phyloP scores from a whole-genome alignment of 176 grass and related monocot species.

The Triticum timopheevii region DNA sequence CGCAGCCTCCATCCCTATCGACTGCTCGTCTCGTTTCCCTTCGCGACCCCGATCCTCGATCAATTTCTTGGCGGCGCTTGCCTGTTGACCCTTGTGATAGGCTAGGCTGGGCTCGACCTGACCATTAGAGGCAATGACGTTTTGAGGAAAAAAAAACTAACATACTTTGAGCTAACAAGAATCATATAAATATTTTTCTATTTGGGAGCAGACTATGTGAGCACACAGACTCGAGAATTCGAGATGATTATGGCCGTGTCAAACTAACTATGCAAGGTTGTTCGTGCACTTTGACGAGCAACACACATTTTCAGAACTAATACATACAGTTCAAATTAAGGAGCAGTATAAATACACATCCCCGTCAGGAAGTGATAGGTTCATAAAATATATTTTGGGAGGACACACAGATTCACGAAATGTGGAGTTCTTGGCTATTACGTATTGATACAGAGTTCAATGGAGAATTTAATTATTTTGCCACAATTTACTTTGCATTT shows the following conservation, averaged over 20 bases:
- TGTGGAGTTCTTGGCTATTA: neutral
- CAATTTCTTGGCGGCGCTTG: neutral
- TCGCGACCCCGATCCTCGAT: neutral
- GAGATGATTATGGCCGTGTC: slow-evolving; percentile 2
- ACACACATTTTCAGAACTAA: neutral
- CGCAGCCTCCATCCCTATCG: slow-evolving; percentile 33
- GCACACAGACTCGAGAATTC: neutral
- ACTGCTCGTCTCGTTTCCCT: neutral
- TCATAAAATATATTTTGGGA: neutral
- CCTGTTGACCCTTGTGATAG: too few species aligned
- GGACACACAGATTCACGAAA: neutral
- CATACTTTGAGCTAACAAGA: too few species aligned
- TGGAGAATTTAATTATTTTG: too few species aligned
- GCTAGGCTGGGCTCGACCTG: too few species aligned
- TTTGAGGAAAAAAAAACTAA: too few species aligned
- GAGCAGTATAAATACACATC: neutral
- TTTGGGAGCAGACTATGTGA: too few species aligned
- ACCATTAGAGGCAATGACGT: too few species aligned
- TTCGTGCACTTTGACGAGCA: too few species aligned
- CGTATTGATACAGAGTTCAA: neutral
- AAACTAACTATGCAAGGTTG: neutral
- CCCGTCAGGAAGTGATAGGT: too few species aligned
- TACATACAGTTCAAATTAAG: neutral
- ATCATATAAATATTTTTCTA: too few species aligned
- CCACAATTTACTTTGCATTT: too few species aligned